phyloP scores from a whole-genome alignment of 2,329 filamentous ascomycete genomes.

The Ceratocystis smalleyi region DNA sequence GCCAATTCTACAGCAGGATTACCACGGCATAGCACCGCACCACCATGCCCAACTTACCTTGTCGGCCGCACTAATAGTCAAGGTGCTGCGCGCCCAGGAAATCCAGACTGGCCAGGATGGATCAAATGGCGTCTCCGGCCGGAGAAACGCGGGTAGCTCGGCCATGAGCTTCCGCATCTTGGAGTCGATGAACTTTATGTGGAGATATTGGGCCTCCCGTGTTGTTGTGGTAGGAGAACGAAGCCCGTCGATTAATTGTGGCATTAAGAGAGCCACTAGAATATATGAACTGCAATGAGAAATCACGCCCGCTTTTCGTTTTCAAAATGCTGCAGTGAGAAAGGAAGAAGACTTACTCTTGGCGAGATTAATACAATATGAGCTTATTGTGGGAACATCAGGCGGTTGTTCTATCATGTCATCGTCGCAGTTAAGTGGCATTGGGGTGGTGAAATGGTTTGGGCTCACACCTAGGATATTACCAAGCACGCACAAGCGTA shows the following conservation, averaged over 20 bases:
- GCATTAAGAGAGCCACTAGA: conserved; percentile 15
- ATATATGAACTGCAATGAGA: background rate
- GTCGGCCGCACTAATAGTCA: conserved; percentile 16
- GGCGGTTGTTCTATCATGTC: conserved; percentile 12
- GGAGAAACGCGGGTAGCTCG: conserved; percentile 9
- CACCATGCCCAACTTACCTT: conserved; percentile 5
- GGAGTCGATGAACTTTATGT: conserved; percentile 8
- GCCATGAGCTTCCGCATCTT: conserved; percentile 11
- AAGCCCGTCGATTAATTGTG: conserved; percentile 13
- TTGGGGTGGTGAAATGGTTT: conserved; percentile 15
- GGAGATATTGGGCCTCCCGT: conserved; percentile 13
- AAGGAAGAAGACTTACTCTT: conserved; percentile 12
- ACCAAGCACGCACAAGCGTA: background rate
- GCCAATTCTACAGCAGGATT: too few species aligned
- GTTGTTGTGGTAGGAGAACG: conserved; percentile 7
- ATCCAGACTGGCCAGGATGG: conserved; percentile 14
- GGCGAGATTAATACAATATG: conserved; percentile 14
- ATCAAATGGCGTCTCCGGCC: conserved; percentile 4
- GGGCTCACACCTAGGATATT: conserved; percentile 7
- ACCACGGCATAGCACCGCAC: background rate
- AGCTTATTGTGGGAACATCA: conserved; percentile 15
- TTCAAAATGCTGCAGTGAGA: background rate
- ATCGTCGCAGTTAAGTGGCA: conserved; percentile 16
- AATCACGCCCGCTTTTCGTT: background rate
- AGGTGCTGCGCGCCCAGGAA: conserved; percentile 14